phyloP scores from a whole-genome alignment of 257 asterid species.

The Forsythia viridissima region DNA sequence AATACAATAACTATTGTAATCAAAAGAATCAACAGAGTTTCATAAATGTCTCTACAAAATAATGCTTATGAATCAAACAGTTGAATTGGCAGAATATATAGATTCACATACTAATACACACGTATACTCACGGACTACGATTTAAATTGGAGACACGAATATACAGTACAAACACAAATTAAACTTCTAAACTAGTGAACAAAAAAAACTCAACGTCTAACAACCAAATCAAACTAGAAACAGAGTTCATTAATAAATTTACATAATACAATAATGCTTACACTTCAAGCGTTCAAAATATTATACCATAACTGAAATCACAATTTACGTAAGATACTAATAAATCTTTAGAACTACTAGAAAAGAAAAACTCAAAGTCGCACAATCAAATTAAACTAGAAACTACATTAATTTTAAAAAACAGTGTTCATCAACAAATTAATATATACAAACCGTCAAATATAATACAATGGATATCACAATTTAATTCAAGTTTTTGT shows the following conservation, averaged over 20 bases:
- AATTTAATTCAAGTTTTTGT: background rate
- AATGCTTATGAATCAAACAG: background rate
- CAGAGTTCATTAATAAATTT: background rate
- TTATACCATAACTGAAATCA: slow-evolving; percentile 8
- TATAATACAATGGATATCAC: slow-evolving; percentile 7
- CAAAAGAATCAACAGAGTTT: background rate
- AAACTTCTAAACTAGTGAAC: background rate
- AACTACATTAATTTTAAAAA: background rate
- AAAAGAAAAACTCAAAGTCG: background rate
- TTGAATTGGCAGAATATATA: background rate
- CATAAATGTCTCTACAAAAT: background rate
- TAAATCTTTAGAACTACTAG: background rate
- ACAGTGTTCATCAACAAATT: background rate
- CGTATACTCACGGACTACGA: background rate
- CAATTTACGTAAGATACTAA: background rate
- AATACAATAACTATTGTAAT: background rate
- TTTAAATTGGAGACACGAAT: background rate
- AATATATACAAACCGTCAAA: background rate
- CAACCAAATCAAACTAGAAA: background rate
- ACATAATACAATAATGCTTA: background rate
- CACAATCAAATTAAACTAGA: background rate
- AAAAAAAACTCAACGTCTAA: background rate
- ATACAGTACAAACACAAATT: background rate
- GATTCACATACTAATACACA: background rate
- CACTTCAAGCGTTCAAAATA: slow-evolving; percentile 10